A percentile compares a stretch with the other conserved stretches of the same genome.
Conservation (phyloP, 2,329 filamentous ascomycete species). For the Pestalotiopsis sp. region DNA sequence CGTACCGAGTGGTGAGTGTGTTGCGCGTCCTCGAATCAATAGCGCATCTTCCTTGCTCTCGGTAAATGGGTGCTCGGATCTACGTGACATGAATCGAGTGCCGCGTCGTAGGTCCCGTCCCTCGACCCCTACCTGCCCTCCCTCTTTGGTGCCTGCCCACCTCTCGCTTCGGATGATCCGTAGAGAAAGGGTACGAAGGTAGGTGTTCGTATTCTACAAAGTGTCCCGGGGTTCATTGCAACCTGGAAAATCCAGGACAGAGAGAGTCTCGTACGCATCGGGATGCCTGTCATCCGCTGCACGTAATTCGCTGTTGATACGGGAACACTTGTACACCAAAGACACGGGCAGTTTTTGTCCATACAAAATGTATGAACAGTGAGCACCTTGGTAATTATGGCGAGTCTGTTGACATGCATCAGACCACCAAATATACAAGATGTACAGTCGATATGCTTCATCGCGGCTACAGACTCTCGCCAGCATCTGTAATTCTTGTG, state of each 20-base stretch:
- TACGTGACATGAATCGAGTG: not conserved
- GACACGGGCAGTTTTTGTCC: not conserved
- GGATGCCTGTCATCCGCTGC: not conserved
- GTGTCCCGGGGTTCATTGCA: no score
- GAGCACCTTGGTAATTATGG: no score
- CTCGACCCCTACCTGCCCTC: not conserved
- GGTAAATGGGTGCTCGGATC: not conserved
- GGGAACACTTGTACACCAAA: not conserved
- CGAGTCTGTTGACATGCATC: no score
- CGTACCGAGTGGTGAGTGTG: not conserved
- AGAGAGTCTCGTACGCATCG: not conserved
- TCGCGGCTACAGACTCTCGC: no score
- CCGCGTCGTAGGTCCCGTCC: not conserved
- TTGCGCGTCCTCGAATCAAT: slow-evolving; percentile 7
- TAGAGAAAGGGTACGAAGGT: no score
- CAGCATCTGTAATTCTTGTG: no score
- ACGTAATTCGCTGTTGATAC: not conserved
- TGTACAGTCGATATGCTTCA: no score
- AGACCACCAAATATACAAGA: no score
- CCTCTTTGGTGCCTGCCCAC: not conserved
- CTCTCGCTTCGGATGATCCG: not conserved
- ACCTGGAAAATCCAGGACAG: not conserved
- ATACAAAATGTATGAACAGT: no score
- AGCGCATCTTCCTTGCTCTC: not conserved
- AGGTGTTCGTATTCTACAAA: no score